phyloP scores from a whole-genome alignment of 2,329 filamentous ascomycete genomes.

The Dactylellina cionopaga region DNA sequence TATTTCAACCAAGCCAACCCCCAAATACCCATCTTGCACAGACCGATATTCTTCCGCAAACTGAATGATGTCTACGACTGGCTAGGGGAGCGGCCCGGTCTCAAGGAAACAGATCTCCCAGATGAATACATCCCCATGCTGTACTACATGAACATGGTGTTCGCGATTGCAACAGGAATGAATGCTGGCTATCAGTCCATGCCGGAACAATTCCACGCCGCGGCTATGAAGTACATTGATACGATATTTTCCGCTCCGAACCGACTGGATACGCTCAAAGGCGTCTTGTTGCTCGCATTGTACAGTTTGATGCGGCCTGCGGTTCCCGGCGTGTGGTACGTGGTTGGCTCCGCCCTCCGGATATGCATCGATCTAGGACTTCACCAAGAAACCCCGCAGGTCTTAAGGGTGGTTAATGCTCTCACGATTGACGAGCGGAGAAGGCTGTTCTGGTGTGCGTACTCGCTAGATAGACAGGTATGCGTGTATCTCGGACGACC shows the following conservation, averaged over 20 bases:
- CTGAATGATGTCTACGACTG: constrained; percentile 78
- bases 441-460: constrained; percentile 95
- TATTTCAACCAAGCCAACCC: constrained; percentile 98
- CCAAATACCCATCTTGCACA: constrained; percentile 91
- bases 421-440: constrained; percentile 86
- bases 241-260: constrained; percentile 76
- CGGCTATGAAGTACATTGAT: constrained; percentile 90
- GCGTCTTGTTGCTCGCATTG: constrained; percentile 87
- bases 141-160: constrained; percentile 95
- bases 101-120: constrained; percentile 71
- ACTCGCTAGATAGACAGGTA: constrained; percentile 89
- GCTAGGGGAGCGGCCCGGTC: constrained; percentile 62
- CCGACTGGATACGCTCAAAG: constrained; percentile 88
- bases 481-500: constrained; percentile 92
- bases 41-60: constrained; percentile 85
- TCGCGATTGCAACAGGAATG: constrained; percentile 94
- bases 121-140: constrained; percentile 67
- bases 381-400: constrained; percentile 79
- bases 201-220: constrained; percentile 94
- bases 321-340: constrained; percentile 88
- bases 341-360: constrained; percentile 89
- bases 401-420: constrained; percentile 57
- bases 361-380: constrained; percentile 89
- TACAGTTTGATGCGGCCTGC: constrained; percentile 91
- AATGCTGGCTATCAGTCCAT: constrained; percentile 67